Evolutionary conservation across 805 yeast species (phyloP), one percentile per base, ranked within the genome.

Genomic region (Tetrapisispora taiwanensis): DNA sequence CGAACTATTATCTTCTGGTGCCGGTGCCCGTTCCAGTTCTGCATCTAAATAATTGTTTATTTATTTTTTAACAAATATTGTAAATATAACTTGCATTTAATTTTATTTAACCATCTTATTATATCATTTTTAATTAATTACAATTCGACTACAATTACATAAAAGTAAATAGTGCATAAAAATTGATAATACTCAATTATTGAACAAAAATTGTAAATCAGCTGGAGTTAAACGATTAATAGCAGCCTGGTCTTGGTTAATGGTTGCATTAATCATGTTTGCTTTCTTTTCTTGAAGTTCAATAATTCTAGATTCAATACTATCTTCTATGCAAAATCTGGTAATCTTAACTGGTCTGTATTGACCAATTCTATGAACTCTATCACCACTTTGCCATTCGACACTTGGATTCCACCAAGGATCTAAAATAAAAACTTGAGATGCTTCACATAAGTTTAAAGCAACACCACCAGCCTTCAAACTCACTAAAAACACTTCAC

Each of bases 321-420:
- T 87, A 65, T 92, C 98, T 56, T 89, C 97, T 42, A 92, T 90
- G 52, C 95, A 87, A 58, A 92, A 79, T 39, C 97, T 74, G 8
- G 95, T 88, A 52, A 92, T 87, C 49, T 86, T 76, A 9, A 92
- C 95, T 0, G 99, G 98, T 52, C 99, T 68, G 54, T 76, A 84
- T 62, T 92, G 99, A 6, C 97, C 97, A 50, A 92, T 92, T 66
- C 99, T 78, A 65, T 92, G 97, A 19, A 92, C 97, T 67, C 99
- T 79, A 64, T 92, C 99, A 65, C 95, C 95, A 41, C 94, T 82
- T 63, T 92, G 99, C 88, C 97, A 92, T 62, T 92, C 98, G 7
- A 90, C 92, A 52, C 95, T 84, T 1, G 97, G 97, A 60, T 92
- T 94, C 97, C 98, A 92, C 98, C 98, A 92, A 30, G 97, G 97